Percentiles rank a stretch among this genome's conserved stretches.
Evolutionary conservation across 2,329 filamentous ascomycete genomes (phyloP).

Genomic region (Davidsoniella virescens): DNA sequence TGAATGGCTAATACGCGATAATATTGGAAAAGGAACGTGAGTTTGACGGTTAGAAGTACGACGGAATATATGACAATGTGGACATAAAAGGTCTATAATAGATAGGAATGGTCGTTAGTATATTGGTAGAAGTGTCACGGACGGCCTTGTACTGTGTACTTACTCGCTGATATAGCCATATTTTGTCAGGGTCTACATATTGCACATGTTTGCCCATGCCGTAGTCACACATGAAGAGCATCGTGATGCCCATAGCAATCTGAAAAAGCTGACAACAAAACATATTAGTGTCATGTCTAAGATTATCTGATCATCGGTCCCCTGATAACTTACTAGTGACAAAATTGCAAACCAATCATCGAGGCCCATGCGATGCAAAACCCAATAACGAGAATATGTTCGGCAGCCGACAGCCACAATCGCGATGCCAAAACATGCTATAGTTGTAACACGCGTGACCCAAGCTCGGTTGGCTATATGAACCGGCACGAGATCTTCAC

Average conservation of each 20-base stretch:
- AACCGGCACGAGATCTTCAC: too few species aligned
- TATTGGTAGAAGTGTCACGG: background rate
- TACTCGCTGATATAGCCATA: slow-evolving; percentile 12
- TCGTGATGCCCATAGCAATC: background rate
- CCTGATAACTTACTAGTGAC: slow-evolving; percentile 16
- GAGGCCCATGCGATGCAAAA: slow-evolving; percentile 17
- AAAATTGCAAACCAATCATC: slow-evolving; percentile 18
- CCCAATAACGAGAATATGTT: slow-evolving; percentile 16
- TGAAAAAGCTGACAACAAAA: slow-evolving; percentile 2
- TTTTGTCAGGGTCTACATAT: background rate
- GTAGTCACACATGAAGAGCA: slow-evolving; percentile 10
- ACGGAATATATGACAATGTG: slow-evolving; percentile 21
- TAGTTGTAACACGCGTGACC: slow-evolving; percentile 13
- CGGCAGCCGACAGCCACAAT: slow-evolving; percentile 15
- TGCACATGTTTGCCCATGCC: slow-evolving; percentile 15
- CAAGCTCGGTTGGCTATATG: slow-evolving; percentile 9
- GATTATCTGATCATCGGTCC: too few species aligned
- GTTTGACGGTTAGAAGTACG: slow-evolving; percentile 19
- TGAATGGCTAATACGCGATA: slow-evolving; percentile 21
- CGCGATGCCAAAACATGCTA: slow-evolving; percentile 15
- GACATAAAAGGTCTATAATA: slow-evolving; percentile 18
- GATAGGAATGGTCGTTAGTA: background rate
- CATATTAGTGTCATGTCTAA: background rate
- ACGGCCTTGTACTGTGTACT: background rate
- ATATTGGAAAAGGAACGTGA: slow-evolving; percentile 24